Evolutionary conservation across 345 rosid species (phyloP).

Genomic region (Streptanthus diversifolius): DNA sequence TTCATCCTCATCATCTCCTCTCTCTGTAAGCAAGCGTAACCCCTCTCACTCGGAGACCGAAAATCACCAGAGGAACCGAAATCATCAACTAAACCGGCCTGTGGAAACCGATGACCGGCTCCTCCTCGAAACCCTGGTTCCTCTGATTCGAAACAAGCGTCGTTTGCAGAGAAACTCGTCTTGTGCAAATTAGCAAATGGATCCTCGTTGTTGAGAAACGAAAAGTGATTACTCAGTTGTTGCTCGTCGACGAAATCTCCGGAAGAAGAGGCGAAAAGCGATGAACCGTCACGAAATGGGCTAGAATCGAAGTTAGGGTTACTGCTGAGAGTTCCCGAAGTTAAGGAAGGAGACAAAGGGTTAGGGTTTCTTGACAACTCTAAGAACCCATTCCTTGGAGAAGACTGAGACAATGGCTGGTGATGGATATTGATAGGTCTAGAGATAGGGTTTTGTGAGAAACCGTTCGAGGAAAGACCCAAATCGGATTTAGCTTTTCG

Average conservation of each 20-base stretch:
- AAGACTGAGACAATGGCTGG: constrained; percentile 47
- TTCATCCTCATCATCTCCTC: constrained; percentile 54
- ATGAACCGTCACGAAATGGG: constrained; percentile 36
- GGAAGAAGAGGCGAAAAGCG: constrained; percentile 33
- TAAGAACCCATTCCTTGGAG: constrained; percentile 42
- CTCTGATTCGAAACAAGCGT: constrained; percentile 47
- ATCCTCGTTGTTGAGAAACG: constrained; percentile 49
- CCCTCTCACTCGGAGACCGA: constrained; percentile 59
- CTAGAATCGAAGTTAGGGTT: constrained; percentile 50
- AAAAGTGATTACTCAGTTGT: constrained; percentile 48
- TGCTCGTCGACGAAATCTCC: constrained; percentile 51
- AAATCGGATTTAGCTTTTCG: constrained; percentile 52
- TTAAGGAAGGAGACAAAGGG: constrained; percentile 36
- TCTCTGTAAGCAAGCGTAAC: constrained; percentile 40
- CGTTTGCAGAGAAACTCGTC: constrained; percentile 71
- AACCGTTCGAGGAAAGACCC: constrained; percentile 51
- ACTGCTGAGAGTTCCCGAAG: constrained; percentile 22
- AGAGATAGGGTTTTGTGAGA: constrained; percentile 44
- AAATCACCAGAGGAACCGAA: constrained; percentile 31
- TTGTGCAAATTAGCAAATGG: constrained; percentile 51
- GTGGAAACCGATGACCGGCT: constrained; percentile 52
- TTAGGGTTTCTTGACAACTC: constrained; percentile 42
- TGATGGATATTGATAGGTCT: constrained; percentile 34
- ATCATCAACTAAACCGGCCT: constrained; percentile 50
- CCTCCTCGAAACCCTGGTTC: constrained; percentile 55